These are phyloP conservation scores for Spathaspora sp. DNA, from an alignment of 805 yeast species.

Conservation along the genomic window DNA sequence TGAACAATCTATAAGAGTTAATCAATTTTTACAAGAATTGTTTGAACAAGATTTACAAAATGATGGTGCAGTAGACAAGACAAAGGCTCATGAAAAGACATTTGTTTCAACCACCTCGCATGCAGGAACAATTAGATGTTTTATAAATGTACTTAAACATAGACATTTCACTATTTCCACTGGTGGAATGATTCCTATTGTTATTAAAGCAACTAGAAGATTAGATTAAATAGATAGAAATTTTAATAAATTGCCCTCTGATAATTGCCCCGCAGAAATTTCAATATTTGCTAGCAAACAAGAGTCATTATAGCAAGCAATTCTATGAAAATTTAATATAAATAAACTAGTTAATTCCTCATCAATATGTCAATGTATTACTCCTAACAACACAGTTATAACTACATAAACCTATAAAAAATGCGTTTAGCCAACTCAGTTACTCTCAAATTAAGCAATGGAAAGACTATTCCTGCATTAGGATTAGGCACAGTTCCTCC, in stretches of 20 bases:
- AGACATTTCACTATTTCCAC: conserved; percentile 57
- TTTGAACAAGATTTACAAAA: conserved; percentile 14
- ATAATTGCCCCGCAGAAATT: neutral
- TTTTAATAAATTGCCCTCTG: neutral
- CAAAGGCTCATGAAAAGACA: conserved; percentile 13
- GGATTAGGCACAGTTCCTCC: conserved; percentile 55
- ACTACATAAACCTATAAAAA: neutral
- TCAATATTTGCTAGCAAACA: neutral
- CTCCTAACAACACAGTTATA: neutral
- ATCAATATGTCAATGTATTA: no score
- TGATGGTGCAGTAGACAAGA: conserved; percentile 13
- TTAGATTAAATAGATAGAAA: conserved; percentile 1
- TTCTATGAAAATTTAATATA: neutral
- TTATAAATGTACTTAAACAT: conserved; percentile 46
- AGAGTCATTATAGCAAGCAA: neutral
- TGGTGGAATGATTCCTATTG: conserved; percentile 62
- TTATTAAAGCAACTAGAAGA: conserved; percentile 40
- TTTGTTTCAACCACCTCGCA: conserved; percentile 47
- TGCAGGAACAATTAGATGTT: conserved; percentile 47
- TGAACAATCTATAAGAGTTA: conserved; percentile 49
- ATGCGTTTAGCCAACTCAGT: neutral
- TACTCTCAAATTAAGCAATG: conserved; percentile 44
- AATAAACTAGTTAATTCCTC: no score
- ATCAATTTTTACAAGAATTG: conserved; percentile 37
- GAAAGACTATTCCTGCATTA: conserved; percentile 57